Evolutionary conservation across 2,329 filamentous ascomycete genomes (phyloP), one percentile per base, ranked within the genome.

Genomic region (Xylaria sp.): DNA sequence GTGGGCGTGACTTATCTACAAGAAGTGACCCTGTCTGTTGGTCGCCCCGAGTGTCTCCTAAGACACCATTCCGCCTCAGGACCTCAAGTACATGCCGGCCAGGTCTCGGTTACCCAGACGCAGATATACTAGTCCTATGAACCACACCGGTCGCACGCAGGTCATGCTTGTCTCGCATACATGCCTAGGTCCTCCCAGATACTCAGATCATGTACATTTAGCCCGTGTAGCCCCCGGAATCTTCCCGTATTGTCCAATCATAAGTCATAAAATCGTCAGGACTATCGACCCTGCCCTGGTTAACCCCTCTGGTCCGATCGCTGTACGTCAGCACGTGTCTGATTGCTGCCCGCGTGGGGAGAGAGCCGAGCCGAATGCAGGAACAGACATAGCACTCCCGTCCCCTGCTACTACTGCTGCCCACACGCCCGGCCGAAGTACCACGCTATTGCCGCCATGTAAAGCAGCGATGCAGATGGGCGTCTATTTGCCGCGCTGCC

Each of bases 231-330:
- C 71, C 69, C 74, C 75, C 70, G 74, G 78, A 76, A 76, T 76
- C 75, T 71, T 77, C 76, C 71, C 74, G 62, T 63, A 67, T 76
- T 75, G 74, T 81, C 85, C 86, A 88, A 87, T 88, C 85, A 87
- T 84, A 81, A 81, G 74, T 83, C 84, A 79, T 85, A 80, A 81
- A 73, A 77, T 81, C 81, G 79, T 84, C 79, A 63, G 69, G 81
- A 83, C 83, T 78, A 80, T 73, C 77, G 78, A 76, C 78, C 78
- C 68, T 60, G 54, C 46, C 69, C 72, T 68, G 68, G 58, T 69
- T 71, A 72, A 67, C 73, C 36, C 65, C 59, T 68, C 72, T 63
- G 51, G 64, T 59, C 73, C 68, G 72, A 67, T 74, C 69, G 71
- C 71, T 72, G 73, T 74, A 72, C 73, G 74, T 74, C 73, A 75